Evolutionary conservation across 371 early-diverging fungal species (phyloP).

Genomic region (Sporodiniella umbellata): DNA sequence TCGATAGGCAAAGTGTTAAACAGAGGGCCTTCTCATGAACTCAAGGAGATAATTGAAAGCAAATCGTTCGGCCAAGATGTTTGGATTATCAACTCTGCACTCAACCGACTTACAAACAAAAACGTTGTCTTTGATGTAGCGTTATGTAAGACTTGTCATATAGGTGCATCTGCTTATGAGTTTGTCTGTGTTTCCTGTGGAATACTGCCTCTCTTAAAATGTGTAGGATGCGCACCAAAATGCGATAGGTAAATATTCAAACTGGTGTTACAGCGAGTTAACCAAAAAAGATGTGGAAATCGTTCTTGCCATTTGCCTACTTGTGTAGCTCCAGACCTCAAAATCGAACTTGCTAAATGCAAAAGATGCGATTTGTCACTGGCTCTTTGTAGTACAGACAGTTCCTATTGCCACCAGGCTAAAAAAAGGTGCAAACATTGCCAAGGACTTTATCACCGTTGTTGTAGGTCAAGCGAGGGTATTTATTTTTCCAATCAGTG

Average conservation of each 20-base stretch:
- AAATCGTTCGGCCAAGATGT: constrained; percentile 26
- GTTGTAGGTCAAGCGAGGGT: constrained; percentile 9
- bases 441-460: constrained; percentile 13
- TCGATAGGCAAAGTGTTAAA: constrained; percentile 14
- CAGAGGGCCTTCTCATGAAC: constrained; percentile 4
- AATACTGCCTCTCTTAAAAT: constrained; percentile 12
- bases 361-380: constrained; percentile 10
- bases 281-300: constrained; percentile 12
- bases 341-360: constrained; percentile 8
- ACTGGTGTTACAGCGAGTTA: no score
- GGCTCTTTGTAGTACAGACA: constrained; percentile 11
- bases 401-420: constrained; percentile 5
- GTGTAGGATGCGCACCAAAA: constrained; percentile 16
- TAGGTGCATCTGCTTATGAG: constrained; percentile 11
- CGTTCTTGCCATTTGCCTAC: constrained; percentile 14
- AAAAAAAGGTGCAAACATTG: constrained; percentile 9
- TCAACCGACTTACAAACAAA: constrained; percentile 12
- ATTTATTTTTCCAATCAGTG: constrained; percentile 16
- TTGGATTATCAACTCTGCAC: constrained; percentile 13
- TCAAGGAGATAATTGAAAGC: not conserved
- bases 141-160: constrained; percentile 13
- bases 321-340: constrained; percentile 2
- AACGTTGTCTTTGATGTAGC: constrained; percentile 16
- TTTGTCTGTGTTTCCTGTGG: constrained; percentile 19
- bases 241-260: constrained; percentile 16